Evolutionary conservation across 441 rosid genomes (phyloP), one percentile per base, ranked within the genome.

Genomic region (Melastoma candidum): DNA sequence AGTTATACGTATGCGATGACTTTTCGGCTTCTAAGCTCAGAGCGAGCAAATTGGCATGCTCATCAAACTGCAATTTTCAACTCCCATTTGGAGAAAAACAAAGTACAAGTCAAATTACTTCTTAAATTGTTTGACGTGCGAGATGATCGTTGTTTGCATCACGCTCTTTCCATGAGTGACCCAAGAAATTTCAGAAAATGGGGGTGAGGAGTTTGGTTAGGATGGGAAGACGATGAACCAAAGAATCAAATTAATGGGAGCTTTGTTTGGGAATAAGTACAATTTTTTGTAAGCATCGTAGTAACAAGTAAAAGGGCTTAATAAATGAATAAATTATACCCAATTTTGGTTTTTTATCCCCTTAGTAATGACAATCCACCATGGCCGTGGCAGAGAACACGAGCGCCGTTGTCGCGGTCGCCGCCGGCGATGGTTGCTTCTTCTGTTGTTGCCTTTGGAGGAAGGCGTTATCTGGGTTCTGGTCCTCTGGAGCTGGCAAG

Each of bases 401-500:
- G 41, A 32, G 41, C 8, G 41, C 41, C 41, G 22, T 17, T 17
- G 22, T 17, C 22, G 22, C 22, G 0, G 22, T 17, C 22, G 41
- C 41, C 8, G 80, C 60, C 54, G 74, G 47, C 48, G 26, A 3
- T 13, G 3, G 12, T n/a, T 39, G 27, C 7, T 29, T 50, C 44
- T 24, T 53, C 27, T 44, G 7, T 14, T 47, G 46, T 57, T 70
- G 60, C 0, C 65, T 77, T 32, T 84, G 77, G 73, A 74, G 53
- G 68, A 59, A 22, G 74, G 74, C 10, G 65, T 58, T 70, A 26
- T 71, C 81, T 9, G 73, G 60, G 44, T 65, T 71, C 59, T 86
- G 85, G 47, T 87, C 90, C 53, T 81, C 95, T 5, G 90, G 87
- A 2, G 94, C 98, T 1, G 98, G 98, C 47, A 92, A 85, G 71